A percentile compares a stretch with the other conserved stretches of the same genome.
Conservation (phyloP, 371 early-diverging fungal species). For the Circinella minor region DNA sequence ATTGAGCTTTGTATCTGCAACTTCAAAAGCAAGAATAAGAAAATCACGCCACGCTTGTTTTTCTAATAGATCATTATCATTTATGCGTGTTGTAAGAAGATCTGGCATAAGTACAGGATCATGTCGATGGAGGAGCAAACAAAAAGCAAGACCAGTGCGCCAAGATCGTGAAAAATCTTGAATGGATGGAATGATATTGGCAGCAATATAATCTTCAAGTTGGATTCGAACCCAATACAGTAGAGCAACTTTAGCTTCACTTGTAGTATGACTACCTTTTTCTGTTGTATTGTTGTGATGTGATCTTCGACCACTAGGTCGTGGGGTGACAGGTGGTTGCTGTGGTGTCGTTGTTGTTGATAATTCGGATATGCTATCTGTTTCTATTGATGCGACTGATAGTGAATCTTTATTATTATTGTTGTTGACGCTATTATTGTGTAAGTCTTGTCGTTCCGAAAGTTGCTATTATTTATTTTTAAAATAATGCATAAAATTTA, state of each 20-base stretch:
- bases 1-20: conserved; percentile 39
- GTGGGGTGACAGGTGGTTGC: conserved; percentile 1
- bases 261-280: background rate
- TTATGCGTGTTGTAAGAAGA: conserved; percentile 35
- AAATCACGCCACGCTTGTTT: conserved; percentile 41
- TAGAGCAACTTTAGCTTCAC: conserved; percentile 62
- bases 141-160: conserved; percentile 77
- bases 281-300: background rate
- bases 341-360: background rate
- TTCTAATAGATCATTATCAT: conserved; percentile 25
- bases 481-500: background rate
- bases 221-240: conserved; percentile 76
- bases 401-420: conserved; percentile 2
- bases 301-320: background rate
- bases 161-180: conserved; percentile 75
- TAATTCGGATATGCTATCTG: background rate
- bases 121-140: conserved; percentile 72
- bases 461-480: conserved; percentile 9
- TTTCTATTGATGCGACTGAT: background rate
- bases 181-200: conserved; percentile 60
- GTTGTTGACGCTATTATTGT: too few species aligned
- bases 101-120: conserved; percentile 70
- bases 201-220: conserved; percentile 62
- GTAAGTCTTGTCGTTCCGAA: conserved; percentile 6
- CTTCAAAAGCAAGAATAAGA: conserved; percentile 39